These are phyloP conservation scores for Aspergillus affinis DNA, from an alignment of 495 filamentous ascomycete genomes.

Conservation along the genomic window DNA sequence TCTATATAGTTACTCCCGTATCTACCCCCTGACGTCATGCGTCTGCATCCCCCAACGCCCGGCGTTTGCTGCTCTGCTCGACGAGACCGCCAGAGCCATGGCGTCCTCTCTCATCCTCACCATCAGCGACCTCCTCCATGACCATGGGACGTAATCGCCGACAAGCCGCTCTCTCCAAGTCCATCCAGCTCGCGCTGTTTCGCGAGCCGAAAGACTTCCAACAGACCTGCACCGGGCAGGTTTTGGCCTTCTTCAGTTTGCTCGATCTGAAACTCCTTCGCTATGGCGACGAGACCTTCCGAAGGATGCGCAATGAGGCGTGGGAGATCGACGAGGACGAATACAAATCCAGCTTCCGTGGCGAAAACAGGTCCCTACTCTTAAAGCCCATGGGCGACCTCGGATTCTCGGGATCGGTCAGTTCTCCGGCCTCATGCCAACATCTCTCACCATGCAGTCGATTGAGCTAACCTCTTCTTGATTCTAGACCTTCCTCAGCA, in stretches of 20 bases:
- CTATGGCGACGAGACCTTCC: conserved; percentile 28
- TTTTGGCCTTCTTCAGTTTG: conserved; percentile 40
- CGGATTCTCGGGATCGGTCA: conserved; percentile 60
- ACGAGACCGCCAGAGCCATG: too few species aligned
- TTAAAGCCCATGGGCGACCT: conserved; percentile 54
- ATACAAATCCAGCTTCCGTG: conserved; percentile 54
- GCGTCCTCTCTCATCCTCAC: background rate
- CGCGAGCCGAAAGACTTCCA: conserved; percentile 30
- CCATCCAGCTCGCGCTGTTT: conserved; percentile 35
- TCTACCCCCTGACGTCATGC: conserved; percentile 27
- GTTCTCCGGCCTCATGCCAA: conserved; percentile 1
- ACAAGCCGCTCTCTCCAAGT: conserved; percentile 31
- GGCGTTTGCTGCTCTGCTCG: too few species aligned
- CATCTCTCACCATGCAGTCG: background rate
- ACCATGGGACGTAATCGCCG: conserved; percentile 32
- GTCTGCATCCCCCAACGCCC: too few species aligned
- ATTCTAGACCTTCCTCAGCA: conserved; percentile 63
- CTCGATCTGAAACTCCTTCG: conserved; percentile 35
- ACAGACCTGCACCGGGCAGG: conserved; percentile 25
- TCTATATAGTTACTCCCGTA: too few species aligned
- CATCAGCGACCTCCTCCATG: background rate
- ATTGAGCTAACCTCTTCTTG: background rate
- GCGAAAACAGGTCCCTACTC: conserved; percentile 27
- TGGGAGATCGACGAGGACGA: conserved; percentile 55
- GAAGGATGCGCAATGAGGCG: conserved; percentile 32